A percentile compares a stretch with the other conserved stretches of the same genome.
These are phyloP conservation scores for Exophiala lecanii-corni DNA, from an alignment of 2,329 filamentous ascomycete species.

Conservation along the genomic window DNA sequence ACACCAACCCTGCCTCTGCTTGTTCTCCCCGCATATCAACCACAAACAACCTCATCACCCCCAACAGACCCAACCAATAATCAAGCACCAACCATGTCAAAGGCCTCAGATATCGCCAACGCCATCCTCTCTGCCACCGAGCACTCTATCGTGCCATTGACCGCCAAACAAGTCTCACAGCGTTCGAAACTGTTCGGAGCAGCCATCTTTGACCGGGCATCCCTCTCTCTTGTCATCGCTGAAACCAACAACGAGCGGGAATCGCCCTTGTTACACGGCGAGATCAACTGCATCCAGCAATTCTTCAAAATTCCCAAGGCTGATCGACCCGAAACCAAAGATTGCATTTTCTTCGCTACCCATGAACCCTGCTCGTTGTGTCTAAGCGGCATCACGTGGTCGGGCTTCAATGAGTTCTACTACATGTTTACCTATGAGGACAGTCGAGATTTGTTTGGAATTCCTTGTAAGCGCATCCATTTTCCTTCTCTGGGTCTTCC, in stretches of 20 bases:
- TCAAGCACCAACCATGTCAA: neutral
- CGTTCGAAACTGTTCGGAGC: conserved; percentile 57
- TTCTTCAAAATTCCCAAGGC: conserved; percentile 46
- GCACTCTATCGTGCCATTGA: conserved; percentile 49
- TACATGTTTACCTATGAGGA: conserved; percentile 59
- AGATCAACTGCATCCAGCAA: conserved; percentile 57
- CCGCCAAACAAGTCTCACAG: conserved; percentile 45
- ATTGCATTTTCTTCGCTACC: conserved; percentile 56
- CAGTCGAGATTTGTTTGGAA: conserved; percentile 51
- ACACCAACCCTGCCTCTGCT: too few species aligned
- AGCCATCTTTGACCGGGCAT: conserved; percentile 45
- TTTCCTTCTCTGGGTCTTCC: too few species aligned
- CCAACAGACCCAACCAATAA: neutral
- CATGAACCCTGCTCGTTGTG: conserved; percentile 58
- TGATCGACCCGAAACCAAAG: conserved; percentile 39
- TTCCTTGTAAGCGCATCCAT: conserved; percentile 43
- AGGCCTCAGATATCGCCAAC: conserved; percentile 11
- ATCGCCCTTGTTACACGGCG: conserved; percentile 55
- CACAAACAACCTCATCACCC: too few species aligned
- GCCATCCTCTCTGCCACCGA: conserved; percentile 32
- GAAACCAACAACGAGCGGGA: conserved; percentile 54
- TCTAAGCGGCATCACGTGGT: conserved; percentile 55
- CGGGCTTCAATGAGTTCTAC: conserved; percentile 54
- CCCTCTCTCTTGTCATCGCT: conserved; percentile 44
- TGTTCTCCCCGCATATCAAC: too few species aligned